Base-by-base conservation (phyloP, 2,329 filamentous ascomycete genomes). In the Colletotrichum limetticola region DNA sequence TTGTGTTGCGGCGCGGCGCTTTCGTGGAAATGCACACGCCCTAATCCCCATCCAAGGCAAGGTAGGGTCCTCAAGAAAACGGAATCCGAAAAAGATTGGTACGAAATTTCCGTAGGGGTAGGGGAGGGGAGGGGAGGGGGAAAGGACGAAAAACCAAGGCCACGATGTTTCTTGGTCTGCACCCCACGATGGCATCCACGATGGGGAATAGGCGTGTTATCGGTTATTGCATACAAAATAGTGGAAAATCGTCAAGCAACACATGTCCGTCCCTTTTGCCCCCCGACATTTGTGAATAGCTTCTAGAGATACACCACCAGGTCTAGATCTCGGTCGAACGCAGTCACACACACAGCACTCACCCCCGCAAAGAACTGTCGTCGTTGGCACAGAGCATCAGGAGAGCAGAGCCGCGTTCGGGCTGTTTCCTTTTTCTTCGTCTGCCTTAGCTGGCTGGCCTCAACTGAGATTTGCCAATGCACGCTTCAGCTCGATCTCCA, bases 151-250 rank as follows among this genome's bases (percentile, higher is more conserved):
- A 16, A 58, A 42, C n/a, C 35, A 60, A 32, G 57, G 57, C 35
- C 57, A 42, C 32, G 57, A 60, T 60, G 57, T 5, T 46, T 60
- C 11, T 55, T 19, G 22, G 22, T 55, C 37, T 42, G 14, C n/a
- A 24, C 57, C 57, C 32, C 35, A 11, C 24, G 57, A 42, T 11
- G 12, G 5, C 16, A 16, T 4, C 14, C 16, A 16, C 11, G 37
- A 42, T 42, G 42, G 16, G 14, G 19, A n/a, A n/a, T 12, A 53
- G 60, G 60, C 60, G 60, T 63, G 14, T 63, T 11, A 46, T 35
- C 19, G 60, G 46, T 63, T 63, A 63, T 63, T 63, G 60, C 60
- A 63, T 63, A 63, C 37, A 5, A 16, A 42, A 42, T 42, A 19
- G 37, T 42, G 37, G 12, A 19, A 16, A 16, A 19, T 14, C 37